phyloP scores from a whole-genome alignment of 192 early-diverging fungal species.

The Pilaira anomala region DNA sequence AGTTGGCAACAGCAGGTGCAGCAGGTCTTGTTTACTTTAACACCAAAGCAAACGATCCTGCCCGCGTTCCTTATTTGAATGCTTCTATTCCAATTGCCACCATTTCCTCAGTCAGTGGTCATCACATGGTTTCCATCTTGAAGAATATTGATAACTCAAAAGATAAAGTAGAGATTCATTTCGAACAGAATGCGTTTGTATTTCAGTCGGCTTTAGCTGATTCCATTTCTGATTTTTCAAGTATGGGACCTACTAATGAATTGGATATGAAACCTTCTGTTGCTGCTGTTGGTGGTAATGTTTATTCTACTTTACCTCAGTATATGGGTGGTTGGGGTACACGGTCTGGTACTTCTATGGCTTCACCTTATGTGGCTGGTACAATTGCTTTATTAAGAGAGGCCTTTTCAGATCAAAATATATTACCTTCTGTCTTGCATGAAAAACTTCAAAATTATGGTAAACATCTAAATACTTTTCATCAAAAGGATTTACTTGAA shows the following conservation, averaged over 20 bases:
- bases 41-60: slow-evolving; percentile 28
- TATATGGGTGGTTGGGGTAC: slow-evolving; percentile 41
- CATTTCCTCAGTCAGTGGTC: slow-evolving; percentile 51
- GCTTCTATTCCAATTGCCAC: slow-evolving; percentile 53
- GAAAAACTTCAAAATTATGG: slow-evolving; percentile 38
- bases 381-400: slow-evolving; percentile 45
- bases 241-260: slow-evolving; percentile 68
- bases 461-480: background rate
- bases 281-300: slow-evolving; percentile 47
- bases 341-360: slow-evolving; percentile 59
- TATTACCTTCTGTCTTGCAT: slow-evolving; percentile 17
- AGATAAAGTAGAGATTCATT: slow-evolving; percentile 40
- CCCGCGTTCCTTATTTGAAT: slow-evolving; percentile 25
- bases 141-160: slow-evolving; percentile 33
- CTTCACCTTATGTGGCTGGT: slow-evolving; percentile 56
- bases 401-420: slow-evolving; percentile 19
- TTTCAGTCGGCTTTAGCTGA: slow-evolving; percentile 50
- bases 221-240: slow-evolving; percentile 69
- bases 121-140: slow-evolving; percentile 45
- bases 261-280: slow-evolving; percentile 55
- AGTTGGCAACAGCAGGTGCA: slow-evolving; percentile 57
- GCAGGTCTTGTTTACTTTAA: slow-evolving; percentile 64
- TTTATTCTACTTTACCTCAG: slow-evolving; percentile 49
- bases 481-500: slow-evolving; percentile 11
- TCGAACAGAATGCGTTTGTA: slow-evolving; percentile 41